Conservation (phyloP, 2,329 filamentous ascomycete genomes). For the Neonectria hederae region DNA sequence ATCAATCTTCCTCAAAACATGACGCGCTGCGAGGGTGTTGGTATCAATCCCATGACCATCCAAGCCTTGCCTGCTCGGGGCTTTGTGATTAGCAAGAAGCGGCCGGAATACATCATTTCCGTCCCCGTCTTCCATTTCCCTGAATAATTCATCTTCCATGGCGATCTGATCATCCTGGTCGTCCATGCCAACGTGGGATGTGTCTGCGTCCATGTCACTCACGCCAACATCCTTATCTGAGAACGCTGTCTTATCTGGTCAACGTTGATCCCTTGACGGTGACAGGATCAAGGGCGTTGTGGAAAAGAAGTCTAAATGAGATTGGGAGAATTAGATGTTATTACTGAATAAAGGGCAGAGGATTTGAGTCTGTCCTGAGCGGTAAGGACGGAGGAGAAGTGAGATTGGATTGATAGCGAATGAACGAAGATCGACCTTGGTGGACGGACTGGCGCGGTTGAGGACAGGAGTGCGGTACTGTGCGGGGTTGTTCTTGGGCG, state of each 20-base stretch:
- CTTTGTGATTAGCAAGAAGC: slow-evolving; percentile 12
- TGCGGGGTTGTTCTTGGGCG: background rate
- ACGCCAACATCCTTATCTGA: background rate
- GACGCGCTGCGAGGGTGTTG: slow-evolving; percentile 37
- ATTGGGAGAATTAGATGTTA: background rate
- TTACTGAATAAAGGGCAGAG: background rate
- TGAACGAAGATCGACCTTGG: background rate
- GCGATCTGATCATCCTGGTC: background rate
- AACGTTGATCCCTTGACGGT: background rate
- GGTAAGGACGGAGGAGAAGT: background rate
- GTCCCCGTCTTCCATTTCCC: background rate
- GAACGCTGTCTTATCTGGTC: background rate
- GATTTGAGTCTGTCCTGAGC: too few relatives aligned
- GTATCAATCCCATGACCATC: background rate
- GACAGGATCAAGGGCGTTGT: background rate
- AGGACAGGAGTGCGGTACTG: background rate
- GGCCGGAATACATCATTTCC: slow-evolving; percentile 8
- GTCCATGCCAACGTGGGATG: background rate
- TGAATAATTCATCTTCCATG: background rate
- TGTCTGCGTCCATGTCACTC: background rate
- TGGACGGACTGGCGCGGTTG: background rate
- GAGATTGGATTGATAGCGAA: background rate
- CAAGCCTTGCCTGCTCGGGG: too few relatives aligned
- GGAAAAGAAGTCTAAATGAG: too few relatives aligned
- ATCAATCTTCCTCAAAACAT: slow-evolving; percentile 66